Evolutionary conservation across 768 basidiomycete species (phyloP), one percentile per base, ranked within the genome.

Genomic region (Podaxis sp.): DNA sequence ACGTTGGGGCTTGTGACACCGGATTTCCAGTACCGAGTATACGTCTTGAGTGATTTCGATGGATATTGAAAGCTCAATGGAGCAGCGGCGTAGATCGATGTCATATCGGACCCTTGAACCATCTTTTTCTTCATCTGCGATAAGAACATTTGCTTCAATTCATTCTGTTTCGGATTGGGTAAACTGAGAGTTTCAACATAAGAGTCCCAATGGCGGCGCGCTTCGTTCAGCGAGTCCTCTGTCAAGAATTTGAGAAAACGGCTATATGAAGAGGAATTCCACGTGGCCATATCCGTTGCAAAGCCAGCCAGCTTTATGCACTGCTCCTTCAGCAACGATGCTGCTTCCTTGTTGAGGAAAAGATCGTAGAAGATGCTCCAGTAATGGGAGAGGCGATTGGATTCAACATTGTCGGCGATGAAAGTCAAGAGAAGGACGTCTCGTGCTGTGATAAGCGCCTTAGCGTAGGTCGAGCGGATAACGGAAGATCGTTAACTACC

Each of bases 281-380:
- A 85, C 1, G 68, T 61, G 4, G 73, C 55, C 22, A 80, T 59
- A 58, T 71, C 67, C 4, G 64, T 55, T 0, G 80, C 76, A 3
- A 74, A 59, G 3, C 70, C 67, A 13, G 77, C 50, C 15, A 84
- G 76, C 57, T 73, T 76, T 5, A 64, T 63, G 63, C 78, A 81
- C 37, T 84, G 83, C 0, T 64, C 51, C 2, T 73, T 55, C 19
- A 85, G 59, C n/a, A 73, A 53, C 0, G 68, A 53, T 13, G 75
- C 66, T 0, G 78, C 70, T 2, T 36, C 29, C 25, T 78, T 64
- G 69, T 83, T 78, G 13, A 85, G 63, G 61, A 75, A 79, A 47
- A 83, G 69, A 64, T 85, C 79, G 63, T 77, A 83, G 70, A 81
- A 85, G 2, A 82, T 75, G 56, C 79, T 75, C 81, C 80, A 85